Evolutionary conservation across 2,329 filamentous ascomycete species (phyloP).

Genomic region (Plenodomus lindquistii): DNA sequence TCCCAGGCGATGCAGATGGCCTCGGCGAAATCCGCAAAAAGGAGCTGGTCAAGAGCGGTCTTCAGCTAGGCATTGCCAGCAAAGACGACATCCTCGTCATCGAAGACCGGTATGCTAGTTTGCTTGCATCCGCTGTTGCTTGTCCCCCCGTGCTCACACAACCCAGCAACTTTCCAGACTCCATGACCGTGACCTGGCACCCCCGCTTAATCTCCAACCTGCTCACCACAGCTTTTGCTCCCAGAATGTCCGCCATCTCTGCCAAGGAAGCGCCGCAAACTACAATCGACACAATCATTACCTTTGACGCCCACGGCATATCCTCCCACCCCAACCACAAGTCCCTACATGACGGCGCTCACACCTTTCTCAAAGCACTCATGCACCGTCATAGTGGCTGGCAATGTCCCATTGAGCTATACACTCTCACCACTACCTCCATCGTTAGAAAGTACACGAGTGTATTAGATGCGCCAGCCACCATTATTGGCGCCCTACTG

Average conservation of each 20-base stretch:
- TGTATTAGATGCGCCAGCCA: slow-evolving; percentile 75
- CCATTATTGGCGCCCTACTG: slow-evolving; percentile 62
- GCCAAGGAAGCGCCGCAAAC: slow-evolving; percentile 53
- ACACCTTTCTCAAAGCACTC: slow-evolving; percentile 69
- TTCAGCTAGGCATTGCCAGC: slow-evolving; percentile 72
- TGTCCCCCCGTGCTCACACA: background rate
- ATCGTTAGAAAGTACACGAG: slow-evolving; percentile 80
- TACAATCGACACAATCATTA: slow-evolving; percentile 80
- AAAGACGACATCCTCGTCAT: slow-evolving; percentile 84
- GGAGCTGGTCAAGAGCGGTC: slow-evolving; percentile 80
- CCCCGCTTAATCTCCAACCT: slow-evolving; percentile 69
- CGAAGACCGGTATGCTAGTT: slow-evolving; percentile 67
- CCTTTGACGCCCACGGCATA: slow-evolving; percentile 82
- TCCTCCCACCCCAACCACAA: slow-evolving; percentile 93
- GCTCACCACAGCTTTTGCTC: slow-evolving; percentile 74
- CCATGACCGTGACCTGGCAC: slow-evolving; percentile 82
- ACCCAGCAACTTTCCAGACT: slow-evolving; percentile 76
- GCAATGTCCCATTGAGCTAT: slow-evolving; percentile 77
- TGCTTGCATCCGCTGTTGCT: slow-evolving; percentile 6
- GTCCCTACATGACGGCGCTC: slow-evolving; percentile 81
- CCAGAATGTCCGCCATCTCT: slow-evolving; percentile 56
- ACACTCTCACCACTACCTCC: slow-evolving; percentile 76
- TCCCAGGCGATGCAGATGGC: slow-evolving; percentile 77
- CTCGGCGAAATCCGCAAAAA: slow-evolving; percentile 80
- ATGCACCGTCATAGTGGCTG: slow-evolving; percentile 67